A percentile compares a stretch with the other conserved stretches of the same genome.
phyloP scores from a whole-genome alignment of 768 basidiomycete species.

The Suillus sp. region DNA sequence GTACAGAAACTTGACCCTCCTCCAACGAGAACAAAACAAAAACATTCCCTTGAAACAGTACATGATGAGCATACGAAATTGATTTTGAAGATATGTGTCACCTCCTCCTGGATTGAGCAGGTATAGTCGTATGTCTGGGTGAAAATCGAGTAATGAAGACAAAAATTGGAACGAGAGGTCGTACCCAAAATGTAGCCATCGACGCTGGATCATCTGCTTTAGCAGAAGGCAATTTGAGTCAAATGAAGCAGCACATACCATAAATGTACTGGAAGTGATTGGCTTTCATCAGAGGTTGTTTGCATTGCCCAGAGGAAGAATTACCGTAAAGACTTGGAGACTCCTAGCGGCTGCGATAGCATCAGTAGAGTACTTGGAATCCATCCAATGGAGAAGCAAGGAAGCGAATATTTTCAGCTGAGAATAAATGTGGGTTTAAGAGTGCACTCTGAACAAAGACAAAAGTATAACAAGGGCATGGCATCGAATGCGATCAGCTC shows the following conservation, averaged over 20 bases:
- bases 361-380: neutral
- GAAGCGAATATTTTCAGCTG: neutral
- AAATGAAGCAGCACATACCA: neutral
- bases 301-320: neutral
- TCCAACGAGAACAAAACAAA: constrained; percentile 9
- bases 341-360: constrained; percentile 6
- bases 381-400: neutral
- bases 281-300: neutral
- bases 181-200: constrained; percentile 14
- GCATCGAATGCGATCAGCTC: neutral
- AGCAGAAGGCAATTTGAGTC: neutral
- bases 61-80: neutral
- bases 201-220: constrained; percentile 2
- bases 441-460: neutral
- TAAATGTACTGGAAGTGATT: neutral
- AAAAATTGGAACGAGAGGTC: neutral
- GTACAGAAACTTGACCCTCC: constrained; percentile 8
- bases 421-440: neutral
- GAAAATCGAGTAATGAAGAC: neutral
- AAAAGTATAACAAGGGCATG: neutral
- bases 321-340: constrained; percentile 7
- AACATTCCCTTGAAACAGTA: neutral
- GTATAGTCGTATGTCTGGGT: constrained; percentile 10
- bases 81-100: neutral
- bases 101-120: constrained; percentile 6